These are phyloP conservation scores for Trichophyton rubrum DNA, from an alignment of 2,329 filamentous ascomycete genomes.

Conservation along the genomic window DNA sequence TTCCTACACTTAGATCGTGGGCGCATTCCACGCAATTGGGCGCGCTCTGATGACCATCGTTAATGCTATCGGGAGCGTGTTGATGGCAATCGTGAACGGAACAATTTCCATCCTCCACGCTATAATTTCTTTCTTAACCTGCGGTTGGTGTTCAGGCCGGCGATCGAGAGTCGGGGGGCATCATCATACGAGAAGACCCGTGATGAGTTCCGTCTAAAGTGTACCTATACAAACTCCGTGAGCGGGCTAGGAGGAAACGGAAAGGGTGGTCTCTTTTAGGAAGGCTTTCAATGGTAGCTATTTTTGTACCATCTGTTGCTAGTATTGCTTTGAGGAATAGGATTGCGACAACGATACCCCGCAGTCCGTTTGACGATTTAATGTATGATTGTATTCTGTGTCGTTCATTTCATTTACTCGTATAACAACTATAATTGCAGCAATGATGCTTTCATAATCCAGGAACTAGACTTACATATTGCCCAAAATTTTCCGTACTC, in stretches of 20 bases:
- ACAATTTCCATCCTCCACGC: slow-evolving; percentile 53
- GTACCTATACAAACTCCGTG: not conserved
- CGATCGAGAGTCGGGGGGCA: not conserved
- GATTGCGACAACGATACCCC: not conserved
- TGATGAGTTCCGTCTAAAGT: slow-evolving; percentile 8
- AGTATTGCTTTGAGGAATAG: not conserved
- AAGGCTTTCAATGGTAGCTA: not conserved
- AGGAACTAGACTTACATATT: slow-evolving; percentile 23
- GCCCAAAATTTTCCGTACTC: slow-evolving; percentile 26
- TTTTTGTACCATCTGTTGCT: not conserved
- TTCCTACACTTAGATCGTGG: slow-evolving; percentile 38
- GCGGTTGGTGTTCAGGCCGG: slow-evolving; percentile 28
- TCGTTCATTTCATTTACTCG: too few relatives aligned
- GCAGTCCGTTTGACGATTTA: not conserved
- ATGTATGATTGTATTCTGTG: not conserved
- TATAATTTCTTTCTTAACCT: slow-evolving; percentile 52
- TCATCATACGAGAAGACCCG: slow-evolving; percentile 3
- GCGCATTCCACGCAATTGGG: slow-evolving; percentile 52
- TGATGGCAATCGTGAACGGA: slow-evolving; percentile 55
- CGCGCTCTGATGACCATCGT: slow-evolving; percentile 56
- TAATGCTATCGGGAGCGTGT: slow-evolving; percentile 51
- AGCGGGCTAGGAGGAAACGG: not conserved
- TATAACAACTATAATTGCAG: not conserved
- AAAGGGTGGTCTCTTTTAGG: not conserved
- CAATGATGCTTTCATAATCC: not conserved